Base-by-base conservation (phyloP, 371 early-diverging fungal species). In the Aphelidium insulamus region DNA sequence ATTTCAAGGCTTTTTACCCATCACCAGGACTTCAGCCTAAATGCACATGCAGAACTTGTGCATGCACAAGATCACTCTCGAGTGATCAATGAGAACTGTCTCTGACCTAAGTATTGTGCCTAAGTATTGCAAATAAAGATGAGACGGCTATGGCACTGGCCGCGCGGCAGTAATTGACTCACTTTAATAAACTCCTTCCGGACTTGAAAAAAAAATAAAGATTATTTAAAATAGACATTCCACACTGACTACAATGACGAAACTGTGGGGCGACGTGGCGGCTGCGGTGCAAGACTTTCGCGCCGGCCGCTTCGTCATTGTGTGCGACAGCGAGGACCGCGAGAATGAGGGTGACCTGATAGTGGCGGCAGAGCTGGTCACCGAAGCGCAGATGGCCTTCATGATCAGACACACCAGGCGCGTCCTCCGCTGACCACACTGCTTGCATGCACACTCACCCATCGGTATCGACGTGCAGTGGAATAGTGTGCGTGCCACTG, bases 261-360 rank as follows among this genome's bases (percentile, higher is more conserved):
- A n/a, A n/a, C n/a, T n/a, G n/a, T n/a, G n/a, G n/a, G n/a, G n/a
- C n/a, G n/a, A n/a, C n/a, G n/a, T n/a, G n/a, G n/a, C n/a, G n/a
- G n/a, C n/a, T n/a, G n/a, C n/a, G n/a, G n/a, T n/a, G n/a, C n/a
- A n/a, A n/a, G n/a, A n/a, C n/a, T n/a, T n/a, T n/a, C n/a, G n/a
- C n/a, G n/a, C n/a, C n/a, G 84, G 87, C 34, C 65, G 85, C 41
- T 77, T 84, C 44, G 60, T 94, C 15, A 59, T 94, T 30, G 92
- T 78, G 0, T 79, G 88, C 50, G 95, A 94, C 54, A 77, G 87
- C 49, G 87, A 87, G 43, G 90, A 85, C 45, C 74, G 92, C 5
- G 95, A 94, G 57, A 94, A 94, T 45, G 95, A 94, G 46, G 95
- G 95, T 32, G 95, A 94, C 44, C 52, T 94, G 37, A 80, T 94